Evolutionary conservation across 2,329 filamentous ascomycete species (phyloP), one percentile per base, ranked within the genome.

Genomic region (Xylogone sp.): DNA sequence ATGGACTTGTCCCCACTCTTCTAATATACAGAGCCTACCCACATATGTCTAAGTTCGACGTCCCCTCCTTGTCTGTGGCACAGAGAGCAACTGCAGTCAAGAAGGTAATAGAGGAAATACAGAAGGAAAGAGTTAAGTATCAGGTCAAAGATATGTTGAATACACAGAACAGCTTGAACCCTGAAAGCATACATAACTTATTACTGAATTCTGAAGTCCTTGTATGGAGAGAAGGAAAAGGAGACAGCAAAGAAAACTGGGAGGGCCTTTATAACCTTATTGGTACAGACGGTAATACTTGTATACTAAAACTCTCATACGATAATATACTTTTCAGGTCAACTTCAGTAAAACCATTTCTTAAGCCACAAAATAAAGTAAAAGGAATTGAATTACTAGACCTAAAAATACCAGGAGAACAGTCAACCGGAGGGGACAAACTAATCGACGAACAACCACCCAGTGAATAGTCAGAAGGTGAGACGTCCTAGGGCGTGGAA

Each of bases 1-100:
- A 56, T 43, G 24, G 48, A 22, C 24, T 58, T 31, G 22, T 56
- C 22, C 45, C 42, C 18, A 56, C 49, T 8, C 50, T 58, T 6
- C 42, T 58, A 43, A 27, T 55, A 3, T 55, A 47, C 29, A 21
- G 48, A 12, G 45, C 48, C 21, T 53, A 50, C 34, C 50, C 42
- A 10, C 21, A 39, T 19, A 43, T 55, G 34, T 50, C 46, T 21
- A 19, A 51, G 22, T 24, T 44, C 19, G n/a, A 39, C 42, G 19
- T 44, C 31, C 48, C 51, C 12, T 51, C 48, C 13, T 19, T 24
- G 9, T 42, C 24, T 16, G 42, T 53, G 12, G 31, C 29, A 19
- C n/a, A 53, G 45, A 44, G 53, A 45, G 48, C 45, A 43, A 21
- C 22, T 3, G 39, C 51, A 13, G 21, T 52, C 18, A 46, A 42